Conservation (phyloP, 768 basidiomycete species). For the Sporobolomyces pararoseus region DNA sequence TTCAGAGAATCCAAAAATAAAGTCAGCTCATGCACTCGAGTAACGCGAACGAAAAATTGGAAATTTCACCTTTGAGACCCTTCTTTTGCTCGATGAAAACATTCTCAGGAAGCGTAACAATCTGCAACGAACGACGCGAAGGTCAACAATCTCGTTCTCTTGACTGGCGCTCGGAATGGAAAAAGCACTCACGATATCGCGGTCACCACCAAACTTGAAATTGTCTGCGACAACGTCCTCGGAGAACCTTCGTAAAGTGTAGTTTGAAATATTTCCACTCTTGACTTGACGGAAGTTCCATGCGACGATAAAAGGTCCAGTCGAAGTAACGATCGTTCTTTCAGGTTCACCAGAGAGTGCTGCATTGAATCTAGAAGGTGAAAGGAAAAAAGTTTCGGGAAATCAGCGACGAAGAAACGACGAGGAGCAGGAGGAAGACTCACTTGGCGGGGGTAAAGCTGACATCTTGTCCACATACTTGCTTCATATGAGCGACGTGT, state of each 20-base stretch:
- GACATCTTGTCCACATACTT: slow-evolving; percentile 58
- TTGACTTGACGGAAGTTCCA: slow-evolving; percentile 98
- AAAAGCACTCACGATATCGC: slow-evolving; percentile 73
- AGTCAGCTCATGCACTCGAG: not conserved
- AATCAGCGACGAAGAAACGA: not conserved
- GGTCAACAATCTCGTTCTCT: too few species aligned
- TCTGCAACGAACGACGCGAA: slow-evolving; percentile 54
- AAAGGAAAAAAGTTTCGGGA: slow-evolving; percentile 4
- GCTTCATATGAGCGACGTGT: slow-evolving; percentile 86
- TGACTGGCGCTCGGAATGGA: too few species aligned
- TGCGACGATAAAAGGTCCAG: slow-evolving; percentile 57
- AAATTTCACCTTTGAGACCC: slow-evolving; percentile 60
- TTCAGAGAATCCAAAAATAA: not conserved
- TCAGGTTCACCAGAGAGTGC: slow-evolving; percentile 75
- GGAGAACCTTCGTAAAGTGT: slow-evolving; percentile 90
- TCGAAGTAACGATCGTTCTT: slow-evolving; percentile 92
- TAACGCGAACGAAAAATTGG: not conserved
- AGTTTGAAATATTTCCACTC: slow-evolving; percentile 81
- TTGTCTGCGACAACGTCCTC: slow-evolving; percentile 93
- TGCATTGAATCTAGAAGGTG: slow-evolving; percentile 74
- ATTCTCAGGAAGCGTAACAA: slow-evolving; percentile 90
- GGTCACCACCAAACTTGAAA: slow-evolving; percentile 96
- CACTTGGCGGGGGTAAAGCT: slow-evolving; percentile 91
- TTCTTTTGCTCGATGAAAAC: slow-evolving; percentile 93
- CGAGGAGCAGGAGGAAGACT: not conserved